These are phyloP conservation scores for Yamadazyma sp. DNA, from an alignment of 1,139 yeast species.

Conservation along the genomic window DNA sequence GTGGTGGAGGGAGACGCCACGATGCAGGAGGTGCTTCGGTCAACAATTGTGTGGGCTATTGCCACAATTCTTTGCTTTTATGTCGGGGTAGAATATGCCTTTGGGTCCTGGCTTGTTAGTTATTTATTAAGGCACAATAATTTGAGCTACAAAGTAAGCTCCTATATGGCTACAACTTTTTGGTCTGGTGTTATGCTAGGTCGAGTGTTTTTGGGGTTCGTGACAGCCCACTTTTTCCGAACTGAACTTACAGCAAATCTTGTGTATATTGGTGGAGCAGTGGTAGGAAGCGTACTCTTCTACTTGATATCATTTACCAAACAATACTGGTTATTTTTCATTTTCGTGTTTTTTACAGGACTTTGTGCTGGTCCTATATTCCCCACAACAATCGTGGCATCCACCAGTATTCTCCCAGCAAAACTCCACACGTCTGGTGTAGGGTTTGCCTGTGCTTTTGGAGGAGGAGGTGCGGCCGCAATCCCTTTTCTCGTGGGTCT, in stretches of 20 bases:
- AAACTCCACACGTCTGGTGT: slow-evolving; percentile 65
- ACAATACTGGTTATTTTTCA: slow-evolving; percentile 30
- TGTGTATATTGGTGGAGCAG: slow-evolving; percentile 27
- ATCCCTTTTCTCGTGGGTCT: slow-evolving; percentile 64
- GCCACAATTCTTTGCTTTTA: slow-evolving; percentile 55
- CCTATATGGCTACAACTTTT: slow-evolving; percentile 61
- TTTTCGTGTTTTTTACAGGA: slow-evolving; percentile 57
- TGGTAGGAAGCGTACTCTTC: slow-evolving; percentile 32
- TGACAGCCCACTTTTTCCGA: slow-evolving; percentile 50
- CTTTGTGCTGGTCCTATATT: slow-evolving; percentile 77
- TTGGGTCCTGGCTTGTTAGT: slow-evolving; percentile 68
- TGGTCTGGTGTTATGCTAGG: slow-evolving; percentile 71
- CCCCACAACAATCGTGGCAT: slow-evolving; percentile 70
- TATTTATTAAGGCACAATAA: slow-evolving; percentile 52
- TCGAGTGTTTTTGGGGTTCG: slow-evolving; percentile 58
- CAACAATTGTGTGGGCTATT: slow-evolving; percentile 47
- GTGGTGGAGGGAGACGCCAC: slow-evolving; percentile 16
- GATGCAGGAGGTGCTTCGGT: slow-evolving; percentile 35
- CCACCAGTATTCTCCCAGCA: slow-evolving; percentile 62
- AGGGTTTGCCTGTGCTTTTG: slow-evolving; percentile 75
- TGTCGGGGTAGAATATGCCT: slow-evolving; percentile 67
- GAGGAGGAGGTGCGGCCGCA: slow-evolving; percentile 74
- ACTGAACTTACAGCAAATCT: slow-evolving; percentile 47
- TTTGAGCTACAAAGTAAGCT: slow-evolving; percentile 45
- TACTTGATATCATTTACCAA: slow-evolving; percentile 14